Evolutionary conservation across 192 early-diverging fungal genomes (phyloP), one percentile per base, ranked within the genome.

Genomic region (Mortierella claussenii): DNA sequence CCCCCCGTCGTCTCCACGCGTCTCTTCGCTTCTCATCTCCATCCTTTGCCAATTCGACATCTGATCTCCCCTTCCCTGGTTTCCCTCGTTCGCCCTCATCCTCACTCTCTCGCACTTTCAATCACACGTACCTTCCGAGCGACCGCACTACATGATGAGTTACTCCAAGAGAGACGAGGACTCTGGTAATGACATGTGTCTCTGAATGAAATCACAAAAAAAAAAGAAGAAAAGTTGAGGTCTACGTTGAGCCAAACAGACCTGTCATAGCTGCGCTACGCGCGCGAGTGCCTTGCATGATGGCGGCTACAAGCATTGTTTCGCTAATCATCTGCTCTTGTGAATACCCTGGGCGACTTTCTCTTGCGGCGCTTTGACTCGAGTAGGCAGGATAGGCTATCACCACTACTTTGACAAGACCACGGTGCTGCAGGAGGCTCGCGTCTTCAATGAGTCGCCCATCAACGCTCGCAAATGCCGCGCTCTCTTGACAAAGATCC

Each of bases 381-480:
- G 3, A 24, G 36, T 48, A 84, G 91, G 89, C 81, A 94, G 93
- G 75, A 80, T 89, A 60, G 92, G 91, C 43, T 85, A 94, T 58
- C 92, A 93, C 70, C 88, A 90, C 79, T 89, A 94, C 79, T 88
- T 97, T 54, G 95, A 99, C 86, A 96, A 94, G 75, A 92, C 91
- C 57, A 89, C 88, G 23, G 95, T 97, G 32, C 83, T 99, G 60
- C 97, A 97, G 78, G 97, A 99, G 79, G 93, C 97, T 32, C 92
- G 96, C 60, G 91, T 91, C 27, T 99, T 99, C 83, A 98, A 99
- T 81, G 94, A 96, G 67, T 90, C 94, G 27, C 97, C 97, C 20
- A 95, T 99, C 68, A 95, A 94, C 65, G 91, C 94, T 24, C 88
- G 96, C 64, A 97, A 97, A 82, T 99, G 95, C 78, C 88, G 96